Evolutionary conservation across 2,329 filamentous ascomycete genomes (phyloP), one percentile per base, ranked within the genome.

Genomic region (Colletotrichum salicis): DNA sequence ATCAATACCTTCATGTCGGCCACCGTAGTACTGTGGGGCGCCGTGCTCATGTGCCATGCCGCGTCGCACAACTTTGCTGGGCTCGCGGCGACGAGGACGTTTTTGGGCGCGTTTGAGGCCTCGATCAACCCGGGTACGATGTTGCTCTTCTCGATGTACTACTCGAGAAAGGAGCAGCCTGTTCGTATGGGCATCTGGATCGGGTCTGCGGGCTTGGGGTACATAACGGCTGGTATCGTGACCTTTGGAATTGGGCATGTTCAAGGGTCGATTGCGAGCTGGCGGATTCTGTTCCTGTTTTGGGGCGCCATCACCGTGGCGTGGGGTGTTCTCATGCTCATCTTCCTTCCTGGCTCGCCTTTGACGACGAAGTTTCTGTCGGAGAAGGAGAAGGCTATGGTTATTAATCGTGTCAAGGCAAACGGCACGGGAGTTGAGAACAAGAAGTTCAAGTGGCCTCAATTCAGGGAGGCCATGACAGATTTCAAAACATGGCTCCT

Each of bases 341-440:
- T 84, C 82, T 84, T 84, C 51, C 83, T 93, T 1, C 65, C 65
- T 7, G 89, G 91, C 76, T 87, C 88, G 76, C 89, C 91, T 72
- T 85, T 91, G 22, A 78, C 84, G 0, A 86, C 86, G 0, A 86
- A 86, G 1, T 69, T 65, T 0, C 5, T 96, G 35, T 91, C 84
- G 4, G 87, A 92, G 63, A 85, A 90, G 58, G 93, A 96, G 74
- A 89, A 89, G 15, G 79, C 90, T 0, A 85, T 94, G 54, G 92
- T 91, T 0, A 83, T 95, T 24, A 92, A 94, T 74, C 87, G 93
- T 0, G 89, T 96, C 5, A 86, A 93, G 0, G 85, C 89, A 33
- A 96, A 96, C 75, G 90, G 94, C 77, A 93, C 93, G 72, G 93
- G 93, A 0, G 90, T 93, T n/a, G 92, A 91, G 2, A 92, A 90